Conservation (phyloP, 345 rosid genomes). For the Corchorus olitorius region DNA sequence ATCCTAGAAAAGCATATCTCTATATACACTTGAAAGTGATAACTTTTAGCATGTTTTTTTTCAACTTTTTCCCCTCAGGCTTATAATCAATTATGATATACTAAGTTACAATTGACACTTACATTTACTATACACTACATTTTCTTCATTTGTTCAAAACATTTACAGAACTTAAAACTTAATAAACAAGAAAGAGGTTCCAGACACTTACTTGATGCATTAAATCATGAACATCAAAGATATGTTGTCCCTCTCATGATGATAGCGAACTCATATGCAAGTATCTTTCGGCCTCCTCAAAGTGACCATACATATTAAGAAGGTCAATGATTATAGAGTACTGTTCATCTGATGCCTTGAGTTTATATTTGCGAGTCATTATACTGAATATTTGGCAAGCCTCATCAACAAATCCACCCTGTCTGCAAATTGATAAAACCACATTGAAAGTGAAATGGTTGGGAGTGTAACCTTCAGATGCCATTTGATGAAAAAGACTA, state of each 20-base stretch:
- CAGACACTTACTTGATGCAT: background rate
- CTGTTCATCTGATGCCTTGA: slow-evolving; percentile 51
- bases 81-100: background rate
- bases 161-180: background rate
- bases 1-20: background rate
- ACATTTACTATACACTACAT: background rate
- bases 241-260: background rate
- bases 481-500: slow-evolving; percentile 60
- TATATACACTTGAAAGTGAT: background rate
- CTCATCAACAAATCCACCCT: slow-evolving; percentile 72
- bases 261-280: slow-evolving; percentile 33
- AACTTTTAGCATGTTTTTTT: background rate
- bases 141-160: background rate
- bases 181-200: background rate
- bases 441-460: slow-evolving; percentile 65
- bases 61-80: background rate
- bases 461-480: slow-evolving; percentile 55
- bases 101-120: background rate
- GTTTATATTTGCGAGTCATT: slow-evolving; percentile 49
- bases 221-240: background rate
- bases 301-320: slow-evolving; percentile 41
- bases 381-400: slow-evolving; percentile 53
- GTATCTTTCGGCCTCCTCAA: slow-evolving; percentile 49
- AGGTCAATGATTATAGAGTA: slow-evolving; percentile 45
- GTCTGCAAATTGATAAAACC: slow-evolving; percentile 61